phyloP scores from a whole-genome alignment of 805 yeast species.

The Clavispora vitiphila region DNA sequence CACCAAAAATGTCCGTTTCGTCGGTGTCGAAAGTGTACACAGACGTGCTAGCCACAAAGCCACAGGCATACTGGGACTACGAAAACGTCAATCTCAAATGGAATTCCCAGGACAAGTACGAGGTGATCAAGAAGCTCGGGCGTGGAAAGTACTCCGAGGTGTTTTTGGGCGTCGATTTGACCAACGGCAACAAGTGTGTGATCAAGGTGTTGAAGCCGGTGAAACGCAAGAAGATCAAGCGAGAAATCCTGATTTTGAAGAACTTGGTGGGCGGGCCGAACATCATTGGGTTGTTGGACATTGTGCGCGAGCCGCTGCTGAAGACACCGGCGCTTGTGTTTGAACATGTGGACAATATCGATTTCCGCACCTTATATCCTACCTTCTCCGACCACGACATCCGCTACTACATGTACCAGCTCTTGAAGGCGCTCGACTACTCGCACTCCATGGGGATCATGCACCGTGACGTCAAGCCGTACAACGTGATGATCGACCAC shows the following conservation, averaged over 20 bases:
- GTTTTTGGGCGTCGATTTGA: conserved; percentile 72
- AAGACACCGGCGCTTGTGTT: conserved; percentile 87
- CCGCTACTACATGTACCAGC: conserved; percentile 76
- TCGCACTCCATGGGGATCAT: conserved; percentile 92
- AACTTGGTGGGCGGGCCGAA: conserved; percentile 83
- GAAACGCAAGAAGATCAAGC: conserved; percentile 83
- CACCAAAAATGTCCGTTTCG: conserved; percentile 20
- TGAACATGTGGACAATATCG: conserved; percentile 79
- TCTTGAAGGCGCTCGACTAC: conserved; percentile 77
- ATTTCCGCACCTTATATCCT: conserved; percentile 83
- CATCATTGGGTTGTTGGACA: conserved; percentile 68
- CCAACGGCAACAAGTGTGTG: conserved; percentile 62
- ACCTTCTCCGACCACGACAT: conserved; percentile 71
- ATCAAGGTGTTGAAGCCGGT: conserved; percentile 93
- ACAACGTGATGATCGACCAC: conserved; percentile 90
- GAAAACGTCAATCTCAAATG: conserved; percentile 68
- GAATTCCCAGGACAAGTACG: conserved; percentile 84
- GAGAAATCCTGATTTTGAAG: conserved; percentile 84
- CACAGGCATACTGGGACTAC: conserved; percentile 80
- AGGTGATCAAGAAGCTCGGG: conserved; percentile 78
- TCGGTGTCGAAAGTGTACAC: conserved; percentile 76
- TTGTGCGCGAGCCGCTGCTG: conserved; percentile 80
- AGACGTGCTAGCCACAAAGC: conserved; percentile 70
- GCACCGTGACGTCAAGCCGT: conserved; percentile 94
- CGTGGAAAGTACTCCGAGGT: conserved; percentile 94